Evolutionary conservation across 2,329 filamentous ascomycete genomes (phyloP).

Genomic region (Colletotrichum trifolii): DNA sequence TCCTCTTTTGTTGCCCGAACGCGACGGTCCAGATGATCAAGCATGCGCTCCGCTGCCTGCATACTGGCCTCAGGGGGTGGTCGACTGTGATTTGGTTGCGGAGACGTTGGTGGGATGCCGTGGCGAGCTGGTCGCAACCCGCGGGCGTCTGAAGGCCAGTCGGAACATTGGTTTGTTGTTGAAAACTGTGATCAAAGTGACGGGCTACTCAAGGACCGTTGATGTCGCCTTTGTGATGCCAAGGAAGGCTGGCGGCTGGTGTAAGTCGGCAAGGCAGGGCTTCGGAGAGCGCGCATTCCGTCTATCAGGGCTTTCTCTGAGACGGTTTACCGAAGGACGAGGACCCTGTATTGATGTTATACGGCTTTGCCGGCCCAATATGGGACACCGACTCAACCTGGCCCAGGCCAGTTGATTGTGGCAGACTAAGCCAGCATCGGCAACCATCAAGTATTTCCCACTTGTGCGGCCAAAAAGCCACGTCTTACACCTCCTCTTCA

Average conservation of each 20-base stretch:
- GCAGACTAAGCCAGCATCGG: no score
- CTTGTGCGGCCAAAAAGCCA: no score
- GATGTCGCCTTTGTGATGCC: not conserved
- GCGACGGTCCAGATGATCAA: slow-evolving; percentile 4
- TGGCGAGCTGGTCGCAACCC: not conserved
- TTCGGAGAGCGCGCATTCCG: slow-evolving; percentile 19
- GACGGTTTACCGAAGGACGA: no score
- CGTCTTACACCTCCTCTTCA: no score
- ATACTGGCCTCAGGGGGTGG: not conserved
- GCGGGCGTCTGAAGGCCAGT: not conserved
- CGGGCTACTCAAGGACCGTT: not conserved
- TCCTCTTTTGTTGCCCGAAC: not conserved
- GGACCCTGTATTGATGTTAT: no score
- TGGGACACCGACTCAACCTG: no score
- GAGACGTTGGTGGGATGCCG: not conserved
- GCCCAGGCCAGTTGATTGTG: no score
- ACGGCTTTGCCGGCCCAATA: no score
- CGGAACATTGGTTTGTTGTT: no score
- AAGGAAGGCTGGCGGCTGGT: not conserved
- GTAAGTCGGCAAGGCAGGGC: no score
- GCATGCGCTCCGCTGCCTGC: not conserved
- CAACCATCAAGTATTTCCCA: no score
- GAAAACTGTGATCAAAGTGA: not conserved
- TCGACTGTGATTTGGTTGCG: not conserved
- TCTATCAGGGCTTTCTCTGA: not conserved